Conservation (phyloP, 306 rosid genomes). For the Neltuma alba region DNA sequence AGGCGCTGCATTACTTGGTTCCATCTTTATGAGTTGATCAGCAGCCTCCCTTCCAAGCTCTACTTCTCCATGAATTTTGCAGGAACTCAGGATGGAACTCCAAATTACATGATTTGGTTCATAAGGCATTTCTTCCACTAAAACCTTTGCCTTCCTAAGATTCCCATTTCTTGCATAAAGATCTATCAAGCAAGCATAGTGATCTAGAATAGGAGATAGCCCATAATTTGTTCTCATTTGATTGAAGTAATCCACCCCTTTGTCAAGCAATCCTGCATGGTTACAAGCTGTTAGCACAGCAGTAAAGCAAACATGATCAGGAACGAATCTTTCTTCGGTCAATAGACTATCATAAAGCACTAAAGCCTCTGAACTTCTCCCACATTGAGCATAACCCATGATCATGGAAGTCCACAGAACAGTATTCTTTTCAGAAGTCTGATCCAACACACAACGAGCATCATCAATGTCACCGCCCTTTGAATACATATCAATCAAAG, state of each 20-base stretch:
- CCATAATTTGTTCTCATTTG: conserved; percentile 49
- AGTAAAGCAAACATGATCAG: conserved; percentile 59
- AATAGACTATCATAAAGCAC: conserved; percentile 57
- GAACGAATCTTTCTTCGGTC: conserved; percentile 44
- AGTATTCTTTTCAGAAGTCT: conserved; percentile 44
- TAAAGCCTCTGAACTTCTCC: conserved; percentile 62
- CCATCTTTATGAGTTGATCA: conserved; percentile 53
- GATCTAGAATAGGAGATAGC: conserved; percentile 56
- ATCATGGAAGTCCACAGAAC: conserved; percentile 69
- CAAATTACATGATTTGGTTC: conserved; percentile 61
- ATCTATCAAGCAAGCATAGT: conserved; percentile 70
- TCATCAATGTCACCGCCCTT: conserved; percentile 61
- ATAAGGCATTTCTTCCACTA: conserved; percentile 65
- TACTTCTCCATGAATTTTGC: conserved; percentile 59
- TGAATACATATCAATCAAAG: conserved; percentile 74
- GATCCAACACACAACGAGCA: conserved; percentile 54
- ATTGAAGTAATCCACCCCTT: conserved; percentile 58
- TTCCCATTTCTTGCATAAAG: conserved; percentile 70
- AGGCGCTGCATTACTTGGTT: conserved; percentile 55
- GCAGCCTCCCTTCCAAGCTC: conserved; percentile 68
- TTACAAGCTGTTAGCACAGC: conserved; percentile 70
- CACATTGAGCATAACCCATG: conserved; percentile 67
- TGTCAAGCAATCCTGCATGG: conserved; percentile 60
- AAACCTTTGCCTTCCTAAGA: conserved; percentile 56
- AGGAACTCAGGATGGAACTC: conserved; percentile 60